Evolutionary conservation across 345 rosid genomes (phyloP), one percentile per base, ranked within the genome.

Genomic region (Corchorus olitorius): DNA sequence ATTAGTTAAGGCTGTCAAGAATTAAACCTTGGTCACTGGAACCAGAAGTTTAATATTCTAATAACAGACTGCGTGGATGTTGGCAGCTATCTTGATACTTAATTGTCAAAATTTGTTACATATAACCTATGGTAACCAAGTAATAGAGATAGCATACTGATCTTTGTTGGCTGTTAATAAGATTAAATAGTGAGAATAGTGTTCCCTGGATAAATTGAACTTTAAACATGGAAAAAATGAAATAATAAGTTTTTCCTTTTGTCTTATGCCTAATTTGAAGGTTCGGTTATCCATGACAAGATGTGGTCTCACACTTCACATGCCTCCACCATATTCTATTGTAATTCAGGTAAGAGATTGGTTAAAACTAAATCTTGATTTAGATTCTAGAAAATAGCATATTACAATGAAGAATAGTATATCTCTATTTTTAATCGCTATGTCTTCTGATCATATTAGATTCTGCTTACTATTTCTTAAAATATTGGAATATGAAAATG

Each of bases 301-400:
- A 58, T 70, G 75, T 20, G 94, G 94, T 34, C 71, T 90, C 71
- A 72, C 39, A 37, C 82, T 96, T 4, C 90, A 79, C 74, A 92
- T 91, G 99, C 98, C 99, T 34, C 99, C 99, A 2, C 97, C 99
- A 8, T 96, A 91, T 85, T 96, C 99, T 19, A 91, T 85, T 59
- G 92, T 96, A 79, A 93, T 89, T 87, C 99, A 93, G 98, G 99
- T 95, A 65, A 62, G 48, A 20, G n/a, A 58, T 59, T 19, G 46
- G 39, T 41, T 34, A 54, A 41, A 17, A 39, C 5, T 39, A 2
- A 39, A 5, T 39, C 41, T 39, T 39, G 43, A 1, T 2, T 39
- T 2, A 1, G 43, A 6, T 39, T 6, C 43, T 39, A 39, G 4
- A 39, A 39, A 39, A 6, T 39, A 39, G 43, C 43, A 39, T 39